Conservation (phyloP, 2,329 filamentous ascomycete genomes). For the Pezicula rhizophila region DNA sequence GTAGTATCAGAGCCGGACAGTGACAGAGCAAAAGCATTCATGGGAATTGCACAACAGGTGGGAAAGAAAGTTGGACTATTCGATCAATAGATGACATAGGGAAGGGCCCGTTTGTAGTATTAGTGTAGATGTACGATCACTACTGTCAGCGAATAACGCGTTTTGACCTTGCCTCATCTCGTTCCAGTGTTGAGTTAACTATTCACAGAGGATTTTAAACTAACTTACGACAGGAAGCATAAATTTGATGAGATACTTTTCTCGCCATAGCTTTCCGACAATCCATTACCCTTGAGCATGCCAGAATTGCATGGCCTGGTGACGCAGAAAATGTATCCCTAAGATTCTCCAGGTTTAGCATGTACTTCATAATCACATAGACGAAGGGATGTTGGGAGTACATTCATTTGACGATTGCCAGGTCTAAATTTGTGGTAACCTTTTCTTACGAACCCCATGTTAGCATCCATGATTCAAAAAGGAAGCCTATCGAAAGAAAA, state of each 20-base stretch:
- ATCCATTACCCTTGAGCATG: too few species aligned
- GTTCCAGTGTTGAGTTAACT: too few species aligned
- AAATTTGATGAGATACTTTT: too few species aligned
- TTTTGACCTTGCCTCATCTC: too few species aligned
- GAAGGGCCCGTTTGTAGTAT: neutral
- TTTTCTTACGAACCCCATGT: constrained; percentile 22
- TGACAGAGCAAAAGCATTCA: constrained; percentile 65
- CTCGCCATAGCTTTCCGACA: too few species aligned
- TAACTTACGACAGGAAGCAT: too few species aligned
- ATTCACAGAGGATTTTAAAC: too few species aligned
- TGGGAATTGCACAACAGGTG: constrained; percentile 58
- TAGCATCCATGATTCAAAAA: constrained; percentile 34
- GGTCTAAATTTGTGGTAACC: neutral
- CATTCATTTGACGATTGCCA: neutral
- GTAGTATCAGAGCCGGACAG: constrained; percentile 81
- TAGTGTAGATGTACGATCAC: neutral
- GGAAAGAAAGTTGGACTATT: constrained; percentile 22
- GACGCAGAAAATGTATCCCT: too few species aligned
- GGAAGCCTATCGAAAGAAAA: constrained; percentile 14
- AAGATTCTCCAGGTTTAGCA: neutral
- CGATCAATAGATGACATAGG: neutral
- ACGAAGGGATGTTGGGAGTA: neutral
- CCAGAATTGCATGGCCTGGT: too few species aligned
- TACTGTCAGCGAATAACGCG: neutral
- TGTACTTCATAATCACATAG: neutral